These are phyloP conservation scores for Pseudogymnoascus sp. DNA, from an alignment of 2,329 filamentous ascomycete species.

Conservation along the genomic window DNA sequence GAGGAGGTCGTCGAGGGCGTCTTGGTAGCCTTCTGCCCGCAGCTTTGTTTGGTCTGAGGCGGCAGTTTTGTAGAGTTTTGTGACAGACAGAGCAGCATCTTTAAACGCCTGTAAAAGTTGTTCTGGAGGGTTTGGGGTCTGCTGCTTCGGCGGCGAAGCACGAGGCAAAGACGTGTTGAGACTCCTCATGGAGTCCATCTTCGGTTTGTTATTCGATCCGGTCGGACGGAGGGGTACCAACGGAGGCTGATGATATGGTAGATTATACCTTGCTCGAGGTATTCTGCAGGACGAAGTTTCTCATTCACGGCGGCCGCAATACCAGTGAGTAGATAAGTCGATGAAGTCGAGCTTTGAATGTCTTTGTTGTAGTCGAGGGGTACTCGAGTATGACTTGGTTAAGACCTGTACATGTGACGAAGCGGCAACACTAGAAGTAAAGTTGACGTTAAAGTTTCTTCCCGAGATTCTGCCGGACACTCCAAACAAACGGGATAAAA, in stretches of 20 bases:
- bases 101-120: conserved; percentile 84
- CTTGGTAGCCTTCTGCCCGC: conserved; percentile 79
- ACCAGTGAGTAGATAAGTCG: background rate
- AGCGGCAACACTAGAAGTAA: conserved; percentile 4
- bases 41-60: conserved; percentile 69
- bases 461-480: background rate
- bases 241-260: background rate
- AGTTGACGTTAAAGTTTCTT: conserved; percentile 5
- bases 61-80: conserved; percentile 91
- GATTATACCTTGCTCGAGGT: background rate
- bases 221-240: background rate
- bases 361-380: background rate
- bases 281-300: background rate
- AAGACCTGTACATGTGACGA: conserved; percentile 5
- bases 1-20: conserved; percentile 87
- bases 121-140: conserved; percentile 43
- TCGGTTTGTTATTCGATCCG: conserved; percentile 14
- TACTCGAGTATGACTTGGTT: background rate
- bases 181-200: conserved; percentile 59
- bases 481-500: background rate
- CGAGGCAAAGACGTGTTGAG: conserved; percentile 54
- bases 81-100: conserved; percentile 84
- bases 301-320: background rate
- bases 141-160: conserved; percentile 39
- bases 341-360: background rate